Percentiles rank a stretch among this genome's conserved stretches.
These are phyloP conservation scores for Paracoccidioides lutzii DNA, from an alignment of 2,329 filamentous ascomycete species.

Conservation along the genomic window DNA sequence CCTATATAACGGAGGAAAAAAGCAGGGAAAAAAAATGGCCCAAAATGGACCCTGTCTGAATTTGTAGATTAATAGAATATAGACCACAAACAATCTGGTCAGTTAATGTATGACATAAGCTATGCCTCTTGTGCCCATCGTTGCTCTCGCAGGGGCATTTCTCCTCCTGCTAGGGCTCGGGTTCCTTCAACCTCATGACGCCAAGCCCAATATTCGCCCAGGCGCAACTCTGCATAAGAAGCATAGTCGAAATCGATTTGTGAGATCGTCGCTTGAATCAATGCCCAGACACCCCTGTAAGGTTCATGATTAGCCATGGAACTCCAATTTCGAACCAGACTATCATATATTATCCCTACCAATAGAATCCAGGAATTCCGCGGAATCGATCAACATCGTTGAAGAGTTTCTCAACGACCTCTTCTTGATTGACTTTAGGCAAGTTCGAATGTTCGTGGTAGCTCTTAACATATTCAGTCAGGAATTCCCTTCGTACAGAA, in stretches of 20 bases:
- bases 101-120: not conserved
- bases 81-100: not conserved
- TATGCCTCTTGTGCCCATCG: slow-evolving; percentile 56
- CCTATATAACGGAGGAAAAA: not conserved
- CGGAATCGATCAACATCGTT: slow-evolving; percentile 76
- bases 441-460: slow-evolving; percentile 46
- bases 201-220: slow-evolving; percentile 91
- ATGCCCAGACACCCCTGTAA: slow-evolving; percentile 78
- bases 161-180: slow-evolving; percentile 40
- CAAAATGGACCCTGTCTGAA: not conserved
- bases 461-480: slow-evolving; percentile 66
- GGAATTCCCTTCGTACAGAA: slow-evolving; percentile 63
- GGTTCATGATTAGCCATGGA: not conserved
- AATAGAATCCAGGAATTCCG: slow-evolving; percentile 77
- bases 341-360: slow-evolving; percentile 23
- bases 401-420: slow-evolving; percentile 56
- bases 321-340: not conserved
- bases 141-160: slow-evolving; percentile 61
- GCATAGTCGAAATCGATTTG: slow-evolving; percentile 97
- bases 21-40: not conserved
- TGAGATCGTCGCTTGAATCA: slow-evolving; percentile 88
- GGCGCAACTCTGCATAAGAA: slow-evolving; percentile 69
- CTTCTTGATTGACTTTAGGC: slow-evolving; percentile 37
- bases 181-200: slow-evolving; percentile 58
- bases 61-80: not conserved